phyloP scores from a whole-genome alignment of 2,329 filamentous ascomycete genomes.

The Rosellinia necatrix region DNA sequence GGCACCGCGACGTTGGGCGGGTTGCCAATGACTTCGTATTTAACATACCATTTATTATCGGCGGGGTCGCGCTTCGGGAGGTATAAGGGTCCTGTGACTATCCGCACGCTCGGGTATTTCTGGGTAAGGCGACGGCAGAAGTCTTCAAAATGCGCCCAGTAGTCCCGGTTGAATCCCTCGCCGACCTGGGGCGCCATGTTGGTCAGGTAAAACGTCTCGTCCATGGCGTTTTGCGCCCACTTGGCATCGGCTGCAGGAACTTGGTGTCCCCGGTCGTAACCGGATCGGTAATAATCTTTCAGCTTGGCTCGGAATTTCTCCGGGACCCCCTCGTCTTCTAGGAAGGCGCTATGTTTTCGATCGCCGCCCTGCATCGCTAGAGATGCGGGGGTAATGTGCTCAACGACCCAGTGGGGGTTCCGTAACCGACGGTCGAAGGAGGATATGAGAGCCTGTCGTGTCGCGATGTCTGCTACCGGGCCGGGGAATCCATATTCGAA shows the following conservation, averaged over 20 bases:
- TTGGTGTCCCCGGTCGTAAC: constrained; percentile 96
- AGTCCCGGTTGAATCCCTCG: constrained; percentile 97
- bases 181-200: constrained; percentile 99
- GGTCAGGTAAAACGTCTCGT: constrained; percentile 88
- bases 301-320: constrained; percentile 86
- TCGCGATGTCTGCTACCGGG: constrained; percentile 81
- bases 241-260: constrained; percentile 95
- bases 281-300: constrained; percentile 91
- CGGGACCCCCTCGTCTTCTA: constrained; percentile 80
- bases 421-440: constrained; percentile 87
- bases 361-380: constrained; percentile 76
- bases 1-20: constrained; percentile 95
- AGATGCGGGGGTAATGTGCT: constrained; percentile 93
- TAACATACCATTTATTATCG: constrained; percentile 94
- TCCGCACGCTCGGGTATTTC: constrained; percentile 82
- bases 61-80: constrained; percentile 78
- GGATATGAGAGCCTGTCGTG: constrained; percentile 77
- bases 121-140: constrained; percentile 86
- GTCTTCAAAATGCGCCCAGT: constrained; percentile 99
- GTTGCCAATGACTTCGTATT: constrained; percentile 92
- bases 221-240: constrained; percentile 93
- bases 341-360: constrained; percentile 80
- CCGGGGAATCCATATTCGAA: constrained; percentile 92
- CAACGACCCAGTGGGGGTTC: constrained; percentile 93
- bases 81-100: constrained; percentile 93